phyloP scores from a whole-genome alignment of 2,329 filamentous ascomycete genomes.

The Harringtonia aguacate region DNA sequence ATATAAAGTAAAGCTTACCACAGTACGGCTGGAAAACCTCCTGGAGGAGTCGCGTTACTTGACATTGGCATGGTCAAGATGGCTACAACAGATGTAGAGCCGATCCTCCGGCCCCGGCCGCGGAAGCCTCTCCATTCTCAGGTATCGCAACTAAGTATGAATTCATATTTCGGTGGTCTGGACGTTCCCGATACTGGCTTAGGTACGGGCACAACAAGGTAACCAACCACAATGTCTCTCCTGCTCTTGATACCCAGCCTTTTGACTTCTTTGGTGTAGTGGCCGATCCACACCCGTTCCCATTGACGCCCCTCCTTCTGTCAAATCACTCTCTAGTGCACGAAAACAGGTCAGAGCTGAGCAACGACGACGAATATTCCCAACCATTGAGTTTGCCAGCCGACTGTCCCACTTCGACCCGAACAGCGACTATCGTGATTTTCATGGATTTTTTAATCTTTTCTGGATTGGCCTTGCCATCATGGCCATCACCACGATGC shows the following conservation, averaged over 20 bases:
- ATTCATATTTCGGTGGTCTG: slow-evolving; percentile 24
- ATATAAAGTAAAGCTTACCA: too few species aligned
- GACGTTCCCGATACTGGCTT: slow-evolving; percentile 22
- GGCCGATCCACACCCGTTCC: slow-evolving; percentile 76
- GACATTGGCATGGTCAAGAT: too few species aligned
- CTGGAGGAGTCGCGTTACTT: too few species aligned
- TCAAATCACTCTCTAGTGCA: slow-evolving; percentile 73
- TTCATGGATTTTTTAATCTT: slow-evolving; percentile 92
- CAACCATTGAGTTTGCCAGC: slow-evolving; percentile 81
- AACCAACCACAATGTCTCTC: neutral
- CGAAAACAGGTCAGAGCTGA: slow-evolving; percentile 75
- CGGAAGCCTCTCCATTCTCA: slow-evolving; percentile 39
- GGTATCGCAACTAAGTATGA: slow-evolving; percentile 30
- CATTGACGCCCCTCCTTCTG: slow-evolving; percentile 85
- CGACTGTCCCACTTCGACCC: slow-evolving; percentile 95
- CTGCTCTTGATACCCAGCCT: neutral
- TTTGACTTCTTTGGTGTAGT: slow-evolving; percentile 30
- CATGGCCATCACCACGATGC: slow-evolving; percentile 90
- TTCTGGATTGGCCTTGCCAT: slow-evolving; percentile 97
- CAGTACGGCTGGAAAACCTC: too few species aligned
- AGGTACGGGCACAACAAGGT: slow-evolving; percentile 36
- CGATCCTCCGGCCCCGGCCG: slow-evolving; percentile 37
- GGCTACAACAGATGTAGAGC: slow-evolving; percentile 20
- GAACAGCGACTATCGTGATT: slow-evolving; percentile 82
- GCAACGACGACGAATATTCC: slow-evolving; percentile 76